Evolutionary conservation across 192 early-diverging fungal genomes (phyloP), one percentile per base, ranked within the genome.

Genomic region (Ambispora gerdemannii): DNA sequence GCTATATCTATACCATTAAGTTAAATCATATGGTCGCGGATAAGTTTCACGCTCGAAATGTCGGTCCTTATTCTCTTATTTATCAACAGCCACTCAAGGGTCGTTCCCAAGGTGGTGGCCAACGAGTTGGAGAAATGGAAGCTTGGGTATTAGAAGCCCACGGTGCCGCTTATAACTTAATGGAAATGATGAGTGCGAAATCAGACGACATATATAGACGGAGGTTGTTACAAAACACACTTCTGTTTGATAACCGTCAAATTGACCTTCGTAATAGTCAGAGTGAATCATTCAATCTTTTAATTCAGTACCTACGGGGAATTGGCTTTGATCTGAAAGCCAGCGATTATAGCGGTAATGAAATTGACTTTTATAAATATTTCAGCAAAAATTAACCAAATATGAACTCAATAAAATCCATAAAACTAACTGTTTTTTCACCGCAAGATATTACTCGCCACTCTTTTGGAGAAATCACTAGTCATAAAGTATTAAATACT

Each of bases 71-170:
- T 43, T 63, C 61, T 1, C 19, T 63, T n/a, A 43, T 63, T 10
- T 63, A 63, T 27, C 61, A 63, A 25, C 61, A 63, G 3, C 61
- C 61, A 11, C 2, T 63, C 1, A 63, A 63, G 24, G 61, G 61
- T 11, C 61, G 61, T 1, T 63, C 61, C 35, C 61, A 43, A 63
- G 61, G 61, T 24, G 61, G 61, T 43, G 61, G 61, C n/a, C 61
- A 63, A 63, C 19, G 61, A 25, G 2, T 63, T 0, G 61, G 61
- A 43, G 61, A 63, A 63, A 63, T 63, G 61, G 61, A 63, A 63
- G 0, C n/a, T 43, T 43, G 61, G 15, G 61, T 3, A 6, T 4
- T 63, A 25, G 3, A 15, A 63, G 61, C 61, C 30, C 61, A 63
- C 35, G 61, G 61, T 0, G 61, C 61, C 4, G 2, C 61, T 17